Conservation (phyloP, 257 asterid species). For the Petunia axillaris region DNA sequence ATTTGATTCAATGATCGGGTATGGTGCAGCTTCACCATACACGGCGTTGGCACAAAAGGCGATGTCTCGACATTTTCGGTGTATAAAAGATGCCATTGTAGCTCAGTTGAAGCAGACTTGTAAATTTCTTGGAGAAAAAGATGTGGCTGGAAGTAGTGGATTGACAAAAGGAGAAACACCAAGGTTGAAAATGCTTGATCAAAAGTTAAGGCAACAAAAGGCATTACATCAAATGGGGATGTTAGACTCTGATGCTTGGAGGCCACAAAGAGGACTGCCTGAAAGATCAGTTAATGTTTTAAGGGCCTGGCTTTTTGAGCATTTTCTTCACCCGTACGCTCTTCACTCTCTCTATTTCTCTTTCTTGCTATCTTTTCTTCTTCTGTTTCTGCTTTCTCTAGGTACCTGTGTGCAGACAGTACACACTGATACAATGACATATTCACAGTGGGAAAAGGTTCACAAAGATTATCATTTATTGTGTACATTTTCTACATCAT, state of each 20-base stretch:
- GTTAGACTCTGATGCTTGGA: conserved; percentile 72
- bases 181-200: conserved; percentile 60
- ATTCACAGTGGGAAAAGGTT: conserved; percentile 11
- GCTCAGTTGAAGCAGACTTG: conserved; percentile 59
- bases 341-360: conserved; percentile 24
- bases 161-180: conserved; percentile 86
- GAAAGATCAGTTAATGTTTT: conserved; percentile 66
- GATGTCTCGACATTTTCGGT: conserved; percentile 80
- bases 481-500: too few species aligned
- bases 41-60: conserved; percentile 74
- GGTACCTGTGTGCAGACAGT: conserved; percentile 12
- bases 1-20: conserved; percentile 60
- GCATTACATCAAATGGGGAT: conserved; percentile 64
- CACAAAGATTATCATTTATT: background rate
- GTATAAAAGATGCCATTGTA: conserved; percentile 68
- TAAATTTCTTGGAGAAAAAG: conserved; percentile 71
- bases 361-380: background rate
- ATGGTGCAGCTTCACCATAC: conserved; percentile 66
- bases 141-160: conserved; percentile 35
- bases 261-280: conserved; percentile 88
- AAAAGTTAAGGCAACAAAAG: conserved; percentile 64
- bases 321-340: conserved; percentile 79
- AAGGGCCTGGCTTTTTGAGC: conserved; percentile 88
- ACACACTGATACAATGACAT: conserved; percentile 13
- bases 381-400: background rate